phyloP scores from a whole-genome alignment of 225 moss, liverwort and hornwort species.

The Straminergon stramineum region DNA sequence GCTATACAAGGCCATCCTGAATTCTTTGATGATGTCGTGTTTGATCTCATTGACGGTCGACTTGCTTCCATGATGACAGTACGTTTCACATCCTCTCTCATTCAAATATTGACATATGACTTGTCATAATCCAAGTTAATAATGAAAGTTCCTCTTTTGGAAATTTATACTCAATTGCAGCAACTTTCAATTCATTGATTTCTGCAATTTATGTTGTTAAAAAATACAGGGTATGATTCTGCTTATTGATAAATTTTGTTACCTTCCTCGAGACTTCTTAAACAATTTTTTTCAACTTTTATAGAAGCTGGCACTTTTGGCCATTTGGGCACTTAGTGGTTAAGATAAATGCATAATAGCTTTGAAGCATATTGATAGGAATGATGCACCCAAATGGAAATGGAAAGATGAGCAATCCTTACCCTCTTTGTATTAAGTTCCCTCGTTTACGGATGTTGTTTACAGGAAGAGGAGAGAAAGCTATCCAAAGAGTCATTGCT shows the following conservation, averaged over 20 bases:
- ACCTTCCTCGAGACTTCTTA: not conserved
- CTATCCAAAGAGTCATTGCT: slow-evolving; percentile 35
- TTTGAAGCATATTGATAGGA: not conserved
- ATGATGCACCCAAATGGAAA: not conserved
- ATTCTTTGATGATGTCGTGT: slow-evolving; percentile 58
- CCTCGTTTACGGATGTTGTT: not conserved
- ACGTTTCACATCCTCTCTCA: not conserved
- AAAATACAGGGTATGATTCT: not conserved
- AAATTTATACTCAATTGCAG: not conserved
- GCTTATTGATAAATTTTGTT: not conserved
- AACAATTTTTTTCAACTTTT: not conserved
- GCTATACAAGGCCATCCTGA: slow-evolving; percentile 98
- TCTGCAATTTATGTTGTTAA: too few relatives aligned
- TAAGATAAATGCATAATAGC: not conserved
- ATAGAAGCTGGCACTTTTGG: not conserved
- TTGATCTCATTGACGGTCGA: slow-evolving; percentile 62
- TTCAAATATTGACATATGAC: not conserved
- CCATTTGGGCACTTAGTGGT: not conserved
- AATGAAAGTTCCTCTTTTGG: not conserved
- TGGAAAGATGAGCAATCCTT: not conserved
- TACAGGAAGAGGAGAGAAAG: slow-evolving; percentile 46
- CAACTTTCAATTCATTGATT: not conserved
- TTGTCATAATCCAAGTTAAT: not conserved
- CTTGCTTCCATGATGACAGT: slow-evolving; percentile 47
- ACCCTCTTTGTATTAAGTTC: not conserved